Percentiles rank a stretch among this genome's conserved stretches.
phyloP scores from a whole-genome alignment of 2,329 filamentous ascomycete species.

The Hysterium pulicare region DNA sequence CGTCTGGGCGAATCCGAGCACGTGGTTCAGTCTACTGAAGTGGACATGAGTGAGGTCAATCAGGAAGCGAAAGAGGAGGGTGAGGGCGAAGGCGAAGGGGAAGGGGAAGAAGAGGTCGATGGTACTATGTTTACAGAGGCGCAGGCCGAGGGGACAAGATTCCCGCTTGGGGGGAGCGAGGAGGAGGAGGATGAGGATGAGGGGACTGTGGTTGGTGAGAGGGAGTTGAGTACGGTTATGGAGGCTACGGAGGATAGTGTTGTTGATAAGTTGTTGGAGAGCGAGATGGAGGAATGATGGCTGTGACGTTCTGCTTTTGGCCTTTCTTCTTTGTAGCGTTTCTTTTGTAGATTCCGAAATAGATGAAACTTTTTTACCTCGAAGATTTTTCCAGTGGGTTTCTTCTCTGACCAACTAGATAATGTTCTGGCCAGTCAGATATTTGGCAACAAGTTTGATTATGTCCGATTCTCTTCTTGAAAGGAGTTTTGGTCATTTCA shows the following conservation, averaged over 20 bases:
- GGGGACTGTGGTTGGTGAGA: conserved; percentile 6
- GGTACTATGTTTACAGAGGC: conserved; percentile 32
- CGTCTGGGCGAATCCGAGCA: conserved; percentile 42
- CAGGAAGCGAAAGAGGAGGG: conserved; percentile 17
- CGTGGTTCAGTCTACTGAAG: conserved; percentile 12
- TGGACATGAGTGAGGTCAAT: too few relatives aligned
- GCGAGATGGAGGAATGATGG: conserved; percentile 15
- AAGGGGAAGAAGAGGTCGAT: conserved; percentile 18
- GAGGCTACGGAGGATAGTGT: conserved; percentile 19
- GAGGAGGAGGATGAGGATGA: conserved; percentile 19
- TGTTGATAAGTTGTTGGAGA: conserved; percentile 30
- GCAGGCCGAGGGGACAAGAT: conserved; percentile 33
- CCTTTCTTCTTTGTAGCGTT: too few relatives aligned
- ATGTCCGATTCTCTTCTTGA: too few relatives aligned
- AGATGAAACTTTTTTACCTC: too few relatives aligned
- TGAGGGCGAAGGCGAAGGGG: conserved; percentile 11
- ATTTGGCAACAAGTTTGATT: too few relatives aligned
- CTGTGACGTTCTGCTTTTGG: not conserved
- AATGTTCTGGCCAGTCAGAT: too few relatives aligned
- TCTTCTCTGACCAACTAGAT: too few relatives aligned
- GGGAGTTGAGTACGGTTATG: conserved; percentile 1
- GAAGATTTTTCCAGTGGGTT: too few relatives aligned
- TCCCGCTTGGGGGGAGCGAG: conserved; percentile 27
- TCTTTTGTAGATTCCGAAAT: too few relatives aligned
- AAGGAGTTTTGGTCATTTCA: too few relatives aligned